Base-by-base conservation (phyloP, 192 early-diverging fungal species). In the Coemansia sp. region DNA sequence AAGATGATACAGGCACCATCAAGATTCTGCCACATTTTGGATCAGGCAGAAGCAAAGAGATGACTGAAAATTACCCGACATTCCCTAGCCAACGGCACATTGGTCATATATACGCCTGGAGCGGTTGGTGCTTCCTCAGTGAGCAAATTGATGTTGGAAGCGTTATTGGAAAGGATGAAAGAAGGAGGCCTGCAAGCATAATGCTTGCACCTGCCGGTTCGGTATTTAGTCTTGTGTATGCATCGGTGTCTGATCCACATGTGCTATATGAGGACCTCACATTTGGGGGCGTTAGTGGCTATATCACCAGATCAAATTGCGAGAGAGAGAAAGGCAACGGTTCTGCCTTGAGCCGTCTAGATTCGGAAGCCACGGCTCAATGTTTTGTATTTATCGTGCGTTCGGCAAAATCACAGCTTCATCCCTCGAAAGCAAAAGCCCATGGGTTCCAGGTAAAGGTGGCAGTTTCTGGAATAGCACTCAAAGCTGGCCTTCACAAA, bases 81-180 rank as follows among this genome's bases (percentile, higher is more conserved):
- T 80, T 74, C 56, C 37, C 77, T 36, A 72, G 78, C 12, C 78
- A 80, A 46, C 41, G 42, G 7, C 36, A 75, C 7, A 41, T 75
- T 16, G 78, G 78, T 3, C 78, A 80, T 60, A 51, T 75, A 12
- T 74, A 63, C 41, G 42, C 57, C 11, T 80, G 78, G 78, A 67
- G 42, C 39, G 52, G 43, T 41, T 80, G 78, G 78, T 66, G 62
- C 15, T 56, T 80, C 47, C 16, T 55, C 16, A 52, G 61, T 5
- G 78, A 80, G 59, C 22, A 13, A 0, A 40, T 71, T n/a, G 55
- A 62, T 21, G 62, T 68, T 45, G 51, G 39, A 9, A 22, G n/a
- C 15, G n/a, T 41, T 5, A 16, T 59, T 5, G 57, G 7, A 13
- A 41, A 40, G 37, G n/a, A 41, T 13, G 39, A 37, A 15, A 32